Base-by-base conservation (phyloP, 345 rosid species). In the Linum trigynum region DNA sequence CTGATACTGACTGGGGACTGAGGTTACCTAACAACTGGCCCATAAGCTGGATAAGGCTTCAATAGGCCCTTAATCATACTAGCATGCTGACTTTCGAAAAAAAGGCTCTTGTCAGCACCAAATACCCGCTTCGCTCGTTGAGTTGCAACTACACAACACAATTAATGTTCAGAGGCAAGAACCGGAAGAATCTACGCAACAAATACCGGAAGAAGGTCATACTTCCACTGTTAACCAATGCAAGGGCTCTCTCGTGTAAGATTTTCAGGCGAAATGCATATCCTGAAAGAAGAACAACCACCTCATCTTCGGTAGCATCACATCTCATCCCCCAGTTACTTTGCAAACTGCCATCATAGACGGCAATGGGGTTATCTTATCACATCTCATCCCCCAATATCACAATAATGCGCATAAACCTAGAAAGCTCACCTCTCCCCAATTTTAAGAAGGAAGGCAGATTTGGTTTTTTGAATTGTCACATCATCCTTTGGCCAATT, bases 61-160 rank as follows among this genome's bases (percentile, higher is more conserved):
- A 79, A 87, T 71, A 92, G 70, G 48, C 97, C 97, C 79, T 90
- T 86, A 55, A 92, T 85, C 94, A 88, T 90, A 79, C 97, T 92
- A 65, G 98, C 84, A 84, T 92, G 98, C 77, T 90, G 97, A 67
- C 92, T 73, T 9, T 71, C 72, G 61, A 90, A 50, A 75, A 92
- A 90, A 61, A 92, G 90, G 62, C 72, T 79, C 81, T 67, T 83
- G 77, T 92, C 98, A 43, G 65, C 65, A 38, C 83, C 78, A 70
- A 84, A 84, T 57, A 90, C 83, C 53, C 48, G 70, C 82, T 84
- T 88, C 69, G 68, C 62, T 68, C 68, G 82, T 68, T 80, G 77
- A 38, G 38, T 71, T 71, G 85, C 90, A 77, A 48, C 97, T 87
- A 68, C 76, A 76, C 69, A 59, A 66, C 62, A 59, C 62, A 59